Conservation (phyloP, 2,329 filamentous ascomycete genomes). For the Colletotrichum sp. region DNA sequence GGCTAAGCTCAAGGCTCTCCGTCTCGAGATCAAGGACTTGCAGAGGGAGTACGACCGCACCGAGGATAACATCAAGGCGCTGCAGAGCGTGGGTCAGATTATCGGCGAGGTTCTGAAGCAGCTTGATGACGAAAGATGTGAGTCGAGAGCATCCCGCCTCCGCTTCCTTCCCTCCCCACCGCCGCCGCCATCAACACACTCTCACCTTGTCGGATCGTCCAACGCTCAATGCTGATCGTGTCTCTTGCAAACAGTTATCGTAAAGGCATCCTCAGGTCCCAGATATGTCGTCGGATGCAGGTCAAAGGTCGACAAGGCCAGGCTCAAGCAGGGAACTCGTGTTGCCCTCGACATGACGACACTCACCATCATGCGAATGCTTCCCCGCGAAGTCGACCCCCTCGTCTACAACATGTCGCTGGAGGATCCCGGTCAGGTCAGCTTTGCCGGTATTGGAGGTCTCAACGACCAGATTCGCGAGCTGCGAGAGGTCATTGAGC, state of each 20-base stretch:
- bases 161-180: not conserved
- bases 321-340: slow-evolving; percentile 97
- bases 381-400: slow-evolving; percentile 96
- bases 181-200: not conserved
- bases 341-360: slow-evolving; percentile 99
- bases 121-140: slow-evolving; percentile 97
- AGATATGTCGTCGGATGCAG: slow-evolving; percentile 98
- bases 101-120: slow-evolving; percentile 99
- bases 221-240: not conserved
- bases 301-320: slow-evolving; percentile 96
- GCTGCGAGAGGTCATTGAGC: slow-evolving; percentile 94
- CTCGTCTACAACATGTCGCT: slow-evolving; percentile 99
- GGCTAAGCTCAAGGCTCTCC: slow-evolving; percentile 91
- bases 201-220: not conserved
- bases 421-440: slow-evolving; percentile 96
- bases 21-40: slow-evolving; percentile 93
- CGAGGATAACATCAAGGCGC: slow-evolving; percentile 98
- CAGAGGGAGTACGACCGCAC: slow-evolving; percentile 96
- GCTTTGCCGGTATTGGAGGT: slow-evolving; percentile 96
- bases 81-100: slow-evolving; percentile 99
- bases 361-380: slow-evolving; percentile 99
- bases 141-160: slow-evolving; percentile 37
- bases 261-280: slow-evolving; percentile 96
- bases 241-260: slow-evolving; percentile 71
- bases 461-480: slow-evolving; percentile 98